Conservation (phyloP, 2,329 filamentous ascomycete genomes). For the Hypoxylon sp. region DNA sequence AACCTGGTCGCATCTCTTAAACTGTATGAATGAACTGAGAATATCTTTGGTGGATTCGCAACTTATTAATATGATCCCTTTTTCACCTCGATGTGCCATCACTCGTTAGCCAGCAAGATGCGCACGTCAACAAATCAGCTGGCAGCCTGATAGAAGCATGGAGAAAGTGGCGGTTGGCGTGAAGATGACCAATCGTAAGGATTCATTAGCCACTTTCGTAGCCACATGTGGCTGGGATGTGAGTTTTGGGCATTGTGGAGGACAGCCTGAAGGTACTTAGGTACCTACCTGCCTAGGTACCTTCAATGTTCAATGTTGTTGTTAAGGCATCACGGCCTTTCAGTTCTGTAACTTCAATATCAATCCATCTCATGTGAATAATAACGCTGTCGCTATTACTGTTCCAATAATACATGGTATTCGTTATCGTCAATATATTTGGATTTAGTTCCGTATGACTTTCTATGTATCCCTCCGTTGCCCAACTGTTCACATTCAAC, state of each 20-base stretch:
- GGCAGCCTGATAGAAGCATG: conserved; percentile 26
- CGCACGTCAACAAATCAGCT: conserved; percentile 41
- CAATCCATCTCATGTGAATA: background rate
- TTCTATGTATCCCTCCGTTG: background rate
- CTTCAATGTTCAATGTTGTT: too few species aligned
- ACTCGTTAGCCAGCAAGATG: conserved; percentile 44
- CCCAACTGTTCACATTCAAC: background rate
- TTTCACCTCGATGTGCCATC: conserved; percentile 13
- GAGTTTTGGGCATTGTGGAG: too few species aligned
- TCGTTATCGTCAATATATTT: background rate
- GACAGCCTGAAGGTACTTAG: background rate
- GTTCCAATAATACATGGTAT: background rate
- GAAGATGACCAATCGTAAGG: background rate
- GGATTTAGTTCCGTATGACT: background rate
- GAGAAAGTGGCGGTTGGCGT: conserved; percentile 38
- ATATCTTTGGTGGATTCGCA: background rate
- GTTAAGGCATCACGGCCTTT: background rate
- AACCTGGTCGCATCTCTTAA: background rate
- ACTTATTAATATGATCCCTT: conserved; percentile 15
- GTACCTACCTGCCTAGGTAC: background rate
- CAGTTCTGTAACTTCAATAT: background rate
- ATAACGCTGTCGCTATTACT: background rate
- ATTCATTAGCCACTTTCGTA: background rate
- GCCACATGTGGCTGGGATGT: conserved; percentile 30
- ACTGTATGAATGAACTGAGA: conserved; percentile 2